A percentile compares a stretch with the other conserved stretches of the same genome.
These are phyloP conservation scores for Podaxis carcinomalis DNA, from an alignment of 768 basidiomycete genomes.

Conservation along the genomic window DNA sequence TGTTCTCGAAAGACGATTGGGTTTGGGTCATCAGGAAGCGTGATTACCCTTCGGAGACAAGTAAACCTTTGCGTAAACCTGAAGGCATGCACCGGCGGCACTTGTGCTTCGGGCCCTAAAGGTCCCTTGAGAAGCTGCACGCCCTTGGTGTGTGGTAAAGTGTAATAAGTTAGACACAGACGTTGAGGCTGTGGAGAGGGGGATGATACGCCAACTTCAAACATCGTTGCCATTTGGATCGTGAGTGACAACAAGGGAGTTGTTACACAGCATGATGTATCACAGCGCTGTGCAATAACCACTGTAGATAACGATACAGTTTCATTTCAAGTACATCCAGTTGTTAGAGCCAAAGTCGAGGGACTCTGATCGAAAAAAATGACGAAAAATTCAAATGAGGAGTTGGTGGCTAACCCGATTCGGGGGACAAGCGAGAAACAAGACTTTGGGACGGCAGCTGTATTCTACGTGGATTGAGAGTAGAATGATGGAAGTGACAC, in stretches of 20 bases:
- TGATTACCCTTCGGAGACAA: background rate
- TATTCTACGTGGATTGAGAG: background rate
- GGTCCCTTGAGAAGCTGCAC: background rate
- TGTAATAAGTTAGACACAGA: background rate
- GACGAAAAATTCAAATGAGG: background rate
- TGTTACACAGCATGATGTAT: background rate
- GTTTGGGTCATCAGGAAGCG: background rate
- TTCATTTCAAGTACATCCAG: background rate
- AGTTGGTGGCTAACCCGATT: background rate
- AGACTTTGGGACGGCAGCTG: background rate
- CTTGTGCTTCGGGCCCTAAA: background rate
- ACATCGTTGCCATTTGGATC: background rate
- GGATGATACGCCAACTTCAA: background rate
- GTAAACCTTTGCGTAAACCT: background rate
- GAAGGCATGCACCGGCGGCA: slow-evolving; percentile 3
- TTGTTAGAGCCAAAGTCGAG: slow-evolving; percentile 3
- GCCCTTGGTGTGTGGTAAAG: background rate
- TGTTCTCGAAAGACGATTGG: background rate
- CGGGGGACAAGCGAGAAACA: slow-evolving; percentile 1
- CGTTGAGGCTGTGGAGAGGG: background rate
- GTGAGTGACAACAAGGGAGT: background rate
- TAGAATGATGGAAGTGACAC: background rate
- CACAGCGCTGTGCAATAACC: background rate
- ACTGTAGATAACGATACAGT: background rate
- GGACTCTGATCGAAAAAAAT: background rate